phyloP scores from a whole-genome alignment of 75 land plant genomes.

The Cupressus sempervirens region DNA sequence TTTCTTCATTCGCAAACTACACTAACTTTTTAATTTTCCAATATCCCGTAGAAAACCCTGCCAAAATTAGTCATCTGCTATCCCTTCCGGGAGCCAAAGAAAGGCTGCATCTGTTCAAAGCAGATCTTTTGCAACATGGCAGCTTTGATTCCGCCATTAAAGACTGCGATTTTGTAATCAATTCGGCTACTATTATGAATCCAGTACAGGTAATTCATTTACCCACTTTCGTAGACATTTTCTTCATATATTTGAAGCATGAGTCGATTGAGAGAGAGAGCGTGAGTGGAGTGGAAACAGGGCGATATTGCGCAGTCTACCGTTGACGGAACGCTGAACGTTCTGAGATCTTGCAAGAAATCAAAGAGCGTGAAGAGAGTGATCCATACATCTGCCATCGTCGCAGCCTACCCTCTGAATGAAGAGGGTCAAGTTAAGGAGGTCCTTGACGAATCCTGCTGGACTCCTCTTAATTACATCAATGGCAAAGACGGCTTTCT shows the following conservation, averaged over 20 bases:
- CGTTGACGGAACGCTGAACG: neutral
- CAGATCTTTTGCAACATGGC: slow-evolving; percentile 49
- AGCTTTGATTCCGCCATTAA: slow-evolving; percentile 48
- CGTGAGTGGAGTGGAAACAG: neutral
- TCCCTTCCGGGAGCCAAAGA: slow-evolving; percentile 53
- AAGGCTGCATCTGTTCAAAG: slow-evolving; percentile 53
- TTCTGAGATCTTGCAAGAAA: neutral
- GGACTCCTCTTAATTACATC: slow-evolving; percentile 1
- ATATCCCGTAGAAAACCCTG: slow-evolving; percentile 27
- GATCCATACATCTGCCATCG: neutral
- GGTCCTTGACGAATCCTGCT: neutral
- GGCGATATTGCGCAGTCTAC: neutral
- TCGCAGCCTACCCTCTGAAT: neutral
- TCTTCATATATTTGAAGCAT: neutral
- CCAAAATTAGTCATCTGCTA: slow-evolving; percentile 46
- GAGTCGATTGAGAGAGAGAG: neutral
- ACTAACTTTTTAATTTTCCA: neutral
- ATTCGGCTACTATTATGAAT: slow-evolving; percentile 49
- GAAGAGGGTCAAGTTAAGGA: neutral
- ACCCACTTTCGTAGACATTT: too few relatives aligned
- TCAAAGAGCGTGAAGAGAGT: neutral
- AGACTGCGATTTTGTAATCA: slow-evolving; percentile 65
- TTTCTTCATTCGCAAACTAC: neutral
- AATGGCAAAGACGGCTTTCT: neutral
- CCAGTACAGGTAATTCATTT: neutral